A percentile compares a stretch with the other conserved stretches of the same genome.
Evolutionary conservation across 306 rosid genomes (phyloP).

Genomic region (Cicer cuneatum): DNA sequence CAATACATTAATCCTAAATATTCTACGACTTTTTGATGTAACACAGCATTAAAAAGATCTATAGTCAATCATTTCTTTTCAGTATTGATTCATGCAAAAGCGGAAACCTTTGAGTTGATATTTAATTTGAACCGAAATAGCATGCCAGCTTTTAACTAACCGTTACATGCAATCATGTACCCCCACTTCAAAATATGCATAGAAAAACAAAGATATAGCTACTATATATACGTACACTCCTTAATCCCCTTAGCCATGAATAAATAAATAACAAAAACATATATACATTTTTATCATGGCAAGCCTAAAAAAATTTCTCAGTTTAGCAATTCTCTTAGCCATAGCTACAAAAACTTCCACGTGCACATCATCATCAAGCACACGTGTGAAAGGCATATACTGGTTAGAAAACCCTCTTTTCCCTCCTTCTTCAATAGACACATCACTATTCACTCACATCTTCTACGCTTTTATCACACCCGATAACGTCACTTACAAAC

Average conservation of each 20-base stretch:
- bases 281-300: constrained; percentile 25
- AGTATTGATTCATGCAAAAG: no score
- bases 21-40: no score
- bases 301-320: background rate
- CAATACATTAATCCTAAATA: no score
- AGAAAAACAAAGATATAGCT: no score
- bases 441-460: constrained; percentile 70
- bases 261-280: background rate
- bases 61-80: no score
- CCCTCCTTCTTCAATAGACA: constrained; percentile 69
- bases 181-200: no score
- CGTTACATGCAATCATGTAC: no score
- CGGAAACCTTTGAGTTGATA: no score
- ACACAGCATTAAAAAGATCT: no score
- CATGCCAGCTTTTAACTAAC: no score
- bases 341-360: background rate
- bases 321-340: background rate
- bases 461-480: constrained; percentile 67
- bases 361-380: background rate
- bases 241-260: background rate
- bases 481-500: constrained; percentile 46
- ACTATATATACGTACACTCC: background rate
- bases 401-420: constrained; percentile 51
- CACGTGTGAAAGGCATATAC: constrained; percentile 60
- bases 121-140: no score